Percentiles rank a stretch among this genome's conserved stretches.
Evolutionary conservation across 2,329 filamentous ascomycete species (phyloP).

Genomic region (Colletotrichum orchidophilum): DNA sequence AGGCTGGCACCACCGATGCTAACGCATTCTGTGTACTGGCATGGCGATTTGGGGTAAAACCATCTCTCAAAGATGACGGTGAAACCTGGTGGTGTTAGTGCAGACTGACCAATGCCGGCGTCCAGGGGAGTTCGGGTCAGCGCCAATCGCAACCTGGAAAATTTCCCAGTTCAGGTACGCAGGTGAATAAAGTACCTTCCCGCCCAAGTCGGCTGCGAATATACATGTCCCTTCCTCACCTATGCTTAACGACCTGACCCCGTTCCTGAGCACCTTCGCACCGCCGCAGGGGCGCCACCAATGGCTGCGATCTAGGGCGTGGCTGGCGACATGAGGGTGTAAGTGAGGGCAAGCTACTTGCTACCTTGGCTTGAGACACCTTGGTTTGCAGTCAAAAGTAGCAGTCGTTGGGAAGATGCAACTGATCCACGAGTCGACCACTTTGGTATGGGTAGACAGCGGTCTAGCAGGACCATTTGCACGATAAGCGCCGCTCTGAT

Average conservation of each 20-base stretch:
- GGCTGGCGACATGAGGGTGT: not conserved
- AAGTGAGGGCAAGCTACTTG: not conserved
- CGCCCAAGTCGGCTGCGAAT: not conserved
- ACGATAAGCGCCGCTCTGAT: not conserved
- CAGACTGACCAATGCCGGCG: conserved; percentile 11
- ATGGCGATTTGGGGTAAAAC: not conserved
- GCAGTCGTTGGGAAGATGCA: not conserved
- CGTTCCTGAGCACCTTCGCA: not conserved
- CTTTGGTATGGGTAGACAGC: not conserved
- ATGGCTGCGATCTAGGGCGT: not conserved
- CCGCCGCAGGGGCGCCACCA: not conserved
- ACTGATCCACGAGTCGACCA: not conserved
- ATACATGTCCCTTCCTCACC: not conserved
- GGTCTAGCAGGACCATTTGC: not conserved
- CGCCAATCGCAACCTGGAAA: conserved; percentile 1
- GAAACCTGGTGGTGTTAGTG: conserved; percentile 12
- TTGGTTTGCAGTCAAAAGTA: not conserved
- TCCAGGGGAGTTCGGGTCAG: not conserved
- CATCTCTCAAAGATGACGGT: too few relatives aligned
- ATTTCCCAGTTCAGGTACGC: not conserved
- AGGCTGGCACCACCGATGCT: conserved; percentile 19
- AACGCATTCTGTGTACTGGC: conserved; percentile 13
- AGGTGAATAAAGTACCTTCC: not conserved
- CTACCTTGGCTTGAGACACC: too few relatives aligned
- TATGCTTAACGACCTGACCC: not conserved